These are phyloP conservation scores for Tetradesmus lagerheimii DNA, from an alignment of 139 green algal genomes.

Conservation along the genomic window DNA sequence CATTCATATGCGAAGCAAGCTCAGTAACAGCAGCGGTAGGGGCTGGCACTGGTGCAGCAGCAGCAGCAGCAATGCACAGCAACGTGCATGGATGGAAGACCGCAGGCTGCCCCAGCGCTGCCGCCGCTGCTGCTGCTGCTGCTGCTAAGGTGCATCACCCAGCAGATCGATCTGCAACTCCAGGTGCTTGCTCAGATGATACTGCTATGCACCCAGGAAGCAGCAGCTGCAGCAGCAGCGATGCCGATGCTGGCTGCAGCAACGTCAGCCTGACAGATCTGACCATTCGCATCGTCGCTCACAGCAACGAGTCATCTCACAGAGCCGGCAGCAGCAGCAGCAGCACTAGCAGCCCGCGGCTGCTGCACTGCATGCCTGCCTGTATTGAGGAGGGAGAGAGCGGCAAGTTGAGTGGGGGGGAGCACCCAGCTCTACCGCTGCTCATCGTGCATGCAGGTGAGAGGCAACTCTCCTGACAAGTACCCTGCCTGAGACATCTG, in stretches of 20 bases:
- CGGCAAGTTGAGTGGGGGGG: not conserved
- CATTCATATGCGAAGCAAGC: not conserved
- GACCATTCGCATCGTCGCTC: not conserved
- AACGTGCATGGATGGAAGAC: not conserved
- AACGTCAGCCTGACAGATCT: not conserved
- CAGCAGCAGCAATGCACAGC: not conserved
- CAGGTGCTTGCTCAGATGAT: not conserved
- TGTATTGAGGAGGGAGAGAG: not conserved
- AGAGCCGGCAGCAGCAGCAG: not conserved
- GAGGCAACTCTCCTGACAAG: too few relatives aligned
- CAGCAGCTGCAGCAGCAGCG: not conserved
- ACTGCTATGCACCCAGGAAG: not conserved
- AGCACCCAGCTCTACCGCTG: not conserved
- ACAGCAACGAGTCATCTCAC: not conserved
- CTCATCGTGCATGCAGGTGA: constrained; percentile 42
- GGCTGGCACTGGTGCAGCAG: not conserved
- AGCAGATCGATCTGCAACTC: not conserved
- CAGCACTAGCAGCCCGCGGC: not conserved
- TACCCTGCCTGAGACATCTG: too few relatives aligned
- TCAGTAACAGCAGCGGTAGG: not conserved
- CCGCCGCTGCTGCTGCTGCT: too few relatives aligned
- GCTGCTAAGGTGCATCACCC: not conserved
- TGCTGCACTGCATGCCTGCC: not conserved
- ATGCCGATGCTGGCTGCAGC: not conserved
- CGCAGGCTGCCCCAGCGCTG: not conserved